Conservation (phyloP, 2,329 filamentous ascomycete species). For the Trichophyton mentagrophytes region DNA sequence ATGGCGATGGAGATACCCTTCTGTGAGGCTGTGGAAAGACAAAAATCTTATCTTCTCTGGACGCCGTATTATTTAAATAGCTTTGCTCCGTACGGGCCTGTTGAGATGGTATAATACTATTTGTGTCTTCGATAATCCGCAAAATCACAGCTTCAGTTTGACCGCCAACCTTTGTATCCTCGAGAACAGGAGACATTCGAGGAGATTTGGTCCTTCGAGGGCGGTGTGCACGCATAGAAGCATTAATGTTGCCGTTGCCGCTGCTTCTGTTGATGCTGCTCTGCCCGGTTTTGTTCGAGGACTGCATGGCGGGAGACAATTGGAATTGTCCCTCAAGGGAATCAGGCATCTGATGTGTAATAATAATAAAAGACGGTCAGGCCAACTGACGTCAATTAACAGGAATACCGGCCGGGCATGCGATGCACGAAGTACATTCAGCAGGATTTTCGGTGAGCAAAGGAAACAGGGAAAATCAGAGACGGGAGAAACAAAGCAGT, state of each 20-base stretch:
- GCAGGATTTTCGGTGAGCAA: slow-evolving; percentile 3
- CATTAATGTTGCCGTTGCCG: slow-evolving; percentile 13
- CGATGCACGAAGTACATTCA: not conserved
- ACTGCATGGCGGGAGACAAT: slow-evolving; percentile 28
- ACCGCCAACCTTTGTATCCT: slow-evolving; percentile 19
- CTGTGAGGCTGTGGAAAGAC: not conserved
- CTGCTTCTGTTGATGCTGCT: not conserved
- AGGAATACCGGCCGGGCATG: slow-evolving; percentile 1
- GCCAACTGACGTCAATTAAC: not conserved
- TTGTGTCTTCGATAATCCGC: slow-evolving; percentile 28
- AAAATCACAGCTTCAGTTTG: slow-evolving; percentile 28
- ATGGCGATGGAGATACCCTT: not conserved
- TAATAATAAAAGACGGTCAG: slow-evolving; percentile 6
- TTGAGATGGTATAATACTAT: slow-evolving; percentile 19
- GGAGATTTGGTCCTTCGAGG: slow-evolving; percentile 17
- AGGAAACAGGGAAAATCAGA: not conserved
- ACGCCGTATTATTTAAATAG: not conserved
- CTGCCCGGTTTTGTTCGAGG: slow-evolving; percentile 16
- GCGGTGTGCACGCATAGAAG: slow-evolving; percentile 24
- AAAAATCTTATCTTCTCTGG: slow-evolving; percentile 1
- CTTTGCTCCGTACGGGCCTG: slow-evolving; percentile 9
- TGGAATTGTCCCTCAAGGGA: slow-evolving; percentile 23
- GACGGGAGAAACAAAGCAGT: not conserved
- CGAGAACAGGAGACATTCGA: slow-evolving; percentile 19
- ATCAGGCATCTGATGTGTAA: slow-evolving; percentile 6